phyloP scores from a whole-genome alignment of 495 filamentous ascomycete species.

The Hypoxylon intermedium region DNA sequence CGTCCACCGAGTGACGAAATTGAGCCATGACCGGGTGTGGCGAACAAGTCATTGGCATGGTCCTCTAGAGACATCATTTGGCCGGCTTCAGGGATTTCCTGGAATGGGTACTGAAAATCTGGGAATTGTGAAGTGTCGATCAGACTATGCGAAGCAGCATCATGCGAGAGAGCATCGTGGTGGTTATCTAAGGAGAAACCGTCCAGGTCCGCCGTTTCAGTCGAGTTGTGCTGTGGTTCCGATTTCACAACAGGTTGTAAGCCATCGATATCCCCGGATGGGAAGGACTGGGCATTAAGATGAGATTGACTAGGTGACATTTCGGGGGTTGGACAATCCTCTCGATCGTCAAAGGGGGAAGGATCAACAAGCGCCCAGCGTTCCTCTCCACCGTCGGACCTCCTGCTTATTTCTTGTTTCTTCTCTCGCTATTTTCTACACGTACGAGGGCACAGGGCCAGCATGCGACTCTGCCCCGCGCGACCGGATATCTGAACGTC shows the following conservation, averaged over 20 bases:
- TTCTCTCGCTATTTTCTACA: slow-evolving; percentile 3
- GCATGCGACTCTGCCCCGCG: slow-evolving; percentile 31
- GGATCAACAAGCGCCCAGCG: slow-evolving; percentile 37
- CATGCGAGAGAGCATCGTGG: slow-evolving; percentile 37
- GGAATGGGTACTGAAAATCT: slow-evolving; percentile 57
- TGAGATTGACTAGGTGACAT: slow-evolving; percentile 46
- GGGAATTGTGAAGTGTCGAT: slow-evolving; percentile 51
- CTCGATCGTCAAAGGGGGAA: slow-evolving; percentile 26
- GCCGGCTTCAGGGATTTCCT: slow-evolving; percentile 47
- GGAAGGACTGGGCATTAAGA: slow-evolving; percentile 40
- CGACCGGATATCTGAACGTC: slow-evolving; percentile 39
- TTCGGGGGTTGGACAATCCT: slow-evolving; percentile 21
- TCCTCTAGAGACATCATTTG: slow-evolving; percentile 54
- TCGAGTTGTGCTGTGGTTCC: slow-evolving; percentile 29
- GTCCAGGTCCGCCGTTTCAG: slow-evolving; percentile 40
- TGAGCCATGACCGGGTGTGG: slow-evolving; percentile 44
- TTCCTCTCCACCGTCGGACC: slow-evolving; percentile 23
- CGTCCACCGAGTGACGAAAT: slow-evolving; percentile 51
- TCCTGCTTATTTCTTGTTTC: no score
- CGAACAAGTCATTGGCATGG: slow-evolving; percentile 49
- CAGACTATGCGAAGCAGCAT: slow-evolving; percentile 31
- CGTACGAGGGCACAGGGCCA: no score
- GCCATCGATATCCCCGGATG: slow-evolving; percentile 39
- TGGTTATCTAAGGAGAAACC: slow-evolving; percentile 43
- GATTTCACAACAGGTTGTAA: slow-evolving; percentile 37